Evolutionary conservation across 2,329 filamentous ascomycete species (phyloP).

Genomic region (Ophioceras dolichostomum): DNA sequence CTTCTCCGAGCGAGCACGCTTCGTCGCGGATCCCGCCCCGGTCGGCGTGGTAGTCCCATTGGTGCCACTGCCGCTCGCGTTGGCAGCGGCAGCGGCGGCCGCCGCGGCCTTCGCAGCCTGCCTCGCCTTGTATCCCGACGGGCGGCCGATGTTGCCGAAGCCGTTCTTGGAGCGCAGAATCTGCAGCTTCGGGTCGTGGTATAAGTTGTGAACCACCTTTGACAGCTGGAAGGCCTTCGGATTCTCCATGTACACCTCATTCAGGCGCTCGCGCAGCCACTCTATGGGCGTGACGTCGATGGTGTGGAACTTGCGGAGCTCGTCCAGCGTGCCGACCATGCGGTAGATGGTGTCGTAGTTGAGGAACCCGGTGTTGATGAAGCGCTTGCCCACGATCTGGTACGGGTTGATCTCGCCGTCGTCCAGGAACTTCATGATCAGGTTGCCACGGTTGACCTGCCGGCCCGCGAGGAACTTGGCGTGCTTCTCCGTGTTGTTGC

Average conservation of each 20-base stretch:
- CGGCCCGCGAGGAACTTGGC: slow-evolving; percentile 41
- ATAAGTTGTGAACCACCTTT: slow-evolving; percentile 38
- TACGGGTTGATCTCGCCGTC: slow-evolving; percentile 39
- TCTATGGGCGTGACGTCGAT: slow-evolving; percentile 39
- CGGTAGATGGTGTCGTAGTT: slow-evolving; percentile 47
- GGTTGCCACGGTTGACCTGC: slow-evolving; percentile 41
- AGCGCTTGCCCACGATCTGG: slow-evolving; percentile 41
- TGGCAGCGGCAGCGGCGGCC: slow-evolving; percentile 3
- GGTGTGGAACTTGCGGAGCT: slow-evolving; percentile 39
- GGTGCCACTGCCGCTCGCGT: slow-evolving; percentile 2
- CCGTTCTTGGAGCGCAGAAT: slow-evolving; percentile 37
- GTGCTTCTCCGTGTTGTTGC: slow-evolving; percentile 20
- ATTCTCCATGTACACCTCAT: slow-evolving; percentile 31
- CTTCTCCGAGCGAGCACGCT: slow-evolving; percentile 7
- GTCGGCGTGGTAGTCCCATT: too few species aligned
- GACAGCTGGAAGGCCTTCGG: slow-evolving; percentile 37
- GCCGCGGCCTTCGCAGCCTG: slow-evolving; percentile 11
- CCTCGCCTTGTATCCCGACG: slow-evolving; percentile 24
- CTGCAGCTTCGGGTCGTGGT: slow-evolving; percentile 40
- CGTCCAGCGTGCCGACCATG: slow-evolving; percentile 38
- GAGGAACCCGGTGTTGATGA: slow-evolving; percentile 28
- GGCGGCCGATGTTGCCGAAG: slow-evolving; percentile 44
- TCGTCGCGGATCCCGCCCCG: not conserved
- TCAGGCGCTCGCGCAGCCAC: slow-evolving; percentile 44
- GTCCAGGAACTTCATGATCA: slow-evolving; percentile 37